phyloP scores from a whole-genome alignment of 73 alveolate species.

The Stentor roeselii region DNA sequence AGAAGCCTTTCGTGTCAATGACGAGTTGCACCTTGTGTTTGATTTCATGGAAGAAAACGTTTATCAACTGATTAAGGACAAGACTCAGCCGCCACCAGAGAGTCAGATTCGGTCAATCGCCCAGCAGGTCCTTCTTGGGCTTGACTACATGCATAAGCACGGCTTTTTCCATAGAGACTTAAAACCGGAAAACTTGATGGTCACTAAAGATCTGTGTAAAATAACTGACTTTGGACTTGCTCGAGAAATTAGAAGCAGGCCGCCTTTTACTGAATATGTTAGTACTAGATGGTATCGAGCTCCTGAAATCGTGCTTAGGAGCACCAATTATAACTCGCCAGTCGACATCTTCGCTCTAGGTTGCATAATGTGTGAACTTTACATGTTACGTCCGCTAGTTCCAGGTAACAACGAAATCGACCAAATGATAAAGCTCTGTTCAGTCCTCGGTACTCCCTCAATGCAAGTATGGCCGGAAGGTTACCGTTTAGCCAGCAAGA shows the following conservation, averaged over 20 bases:
- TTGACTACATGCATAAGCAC: slow-evolving; percentile 99
- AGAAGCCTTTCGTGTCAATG: slow-evolving; percentile 82
- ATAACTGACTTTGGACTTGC: slow-evolving; percentile 99
- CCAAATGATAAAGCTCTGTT: slow-evolving; percentile 91
- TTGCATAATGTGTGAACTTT: slow-evolving; percentile 95
- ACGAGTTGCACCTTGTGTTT: slow-evolving; percentile 95
- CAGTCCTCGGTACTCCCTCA: slow-evolving; percentile 96
- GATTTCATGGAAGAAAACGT: slow-evolving; percentile 96
- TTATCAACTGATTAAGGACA: slow-evolving; percentile 87
- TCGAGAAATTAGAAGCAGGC: slow-evolving; percentile 96
- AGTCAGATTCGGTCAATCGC: slow-evolving; percentile 75
- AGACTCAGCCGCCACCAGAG: slow-evolving; percentile 80
- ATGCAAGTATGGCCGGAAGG: slow-evolving; percentile 69
- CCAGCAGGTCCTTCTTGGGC: slow-evolving; percentile 86
- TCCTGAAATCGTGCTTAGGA: slow-evolving; percentile 95
- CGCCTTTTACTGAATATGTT: slow-evolving; percentile 99
- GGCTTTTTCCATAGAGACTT: slow-evolving; percentile 98
- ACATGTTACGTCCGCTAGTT: slow-evolving; percentile 93
- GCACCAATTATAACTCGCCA: slow-evolving; percentile 98
- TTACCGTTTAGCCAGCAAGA: slow-evolving; percentile 45
- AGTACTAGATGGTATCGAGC: slow-evolving; percentile 99
- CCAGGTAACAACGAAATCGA: slow-evolving; percentile 97
- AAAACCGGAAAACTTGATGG: slow-evolving; percentile 98
- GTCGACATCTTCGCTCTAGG: slow-evolving; percentile 99
- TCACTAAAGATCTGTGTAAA: slow-evolving; percentile 93